Evolutionary conservation across 495 filamentous ascomycete genomes (phyloP), one percentile per base, ranked within the genome.

Genomic region (Penicillium herquei): DNA sequence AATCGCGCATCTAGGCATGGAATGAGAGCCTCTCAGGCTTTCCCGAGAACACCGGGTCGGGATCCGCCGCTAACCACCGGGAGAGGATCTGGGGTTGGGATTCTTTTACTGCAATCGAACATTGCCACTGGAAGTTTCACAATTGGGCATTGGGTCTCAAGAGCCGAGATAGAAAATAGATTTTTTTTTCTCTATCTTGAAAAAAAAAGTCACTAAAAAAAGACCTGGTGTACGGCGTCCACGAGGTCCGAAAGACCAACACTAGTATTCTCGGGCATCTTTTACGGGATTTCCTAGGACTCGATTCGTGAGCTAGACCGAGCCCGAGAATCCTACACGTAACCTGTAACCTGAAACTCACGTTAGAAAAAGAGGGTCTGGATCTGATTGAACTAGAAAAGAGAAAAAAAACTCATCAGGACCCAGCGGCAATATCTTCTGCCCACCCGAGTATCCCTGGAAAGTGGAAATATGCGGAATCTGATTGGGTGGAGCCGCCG

Each of bases 371-470:
- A 33, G 21, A 37, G 39, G 39, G 44, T 35, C 44, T 57, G 21
- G 39, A 47, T 62, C 59, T 56, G 13, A 62, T 62, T 62, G 54
- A n/a, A 41, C 49, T 8, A 14, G 21, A 6, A 40, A 32, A 14
- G 21, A 6, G 30, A 32, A 35, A 51, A 35, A 51, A 33, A 41
- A 39, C 14, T 17, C 13, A 10, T 8, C 30, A 39, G 49, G 49
- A 52, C 49, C 63, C 54, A 59, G 66, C 70, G 72, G 72, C 63
- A 72, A 72, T 75, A 65, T 58, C 58, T 73, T 73, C 68, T 65
- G 68, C 67, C 69, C 69, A 70, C 64, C 57, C 59, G 57, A 55
- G 13, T 18, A 54, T 42, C 30, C 40, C 51, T 57, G 61, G 30
- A 61, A 70, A 51, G 47, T 56, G 14, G 39, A 61, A 61, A 51